Percentiles rank a stretch among this genome's conserved stretches.
Conservation (phyloP, 192 early-diverging fungal species). For the Rhizoclosmatium sp. region DNA sequence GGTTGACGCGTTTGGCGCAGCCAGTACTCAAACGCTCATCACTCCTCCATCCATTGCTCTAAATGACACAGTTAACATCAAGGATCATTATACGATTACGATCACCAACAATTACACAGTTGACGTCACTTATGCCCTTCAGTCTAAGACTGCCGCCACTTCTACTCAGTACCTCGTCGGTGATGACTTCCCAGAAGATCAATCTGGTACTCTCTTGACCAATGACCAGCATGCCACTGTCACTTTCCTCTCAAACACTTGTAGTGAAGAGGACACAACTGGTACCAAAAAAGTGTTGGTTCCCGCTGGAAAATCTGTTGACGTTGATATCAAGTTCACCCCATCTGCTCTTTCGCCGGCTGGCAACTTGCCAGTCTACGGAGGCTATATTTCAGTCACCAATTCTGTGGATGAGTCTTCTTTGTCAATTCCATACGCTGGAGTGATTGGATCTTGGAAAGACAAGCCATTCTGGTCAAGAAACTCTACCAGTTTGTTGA, state of each 20-base stretch:
- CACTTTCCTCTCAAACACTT: not conserved
- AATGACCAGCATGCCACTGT: conserved; percentile 28
- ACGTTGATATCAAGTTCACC: not conserved
- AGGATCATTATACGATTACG: conserved; percentile 15
- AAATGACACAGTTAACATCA: conserved; percentile 47
- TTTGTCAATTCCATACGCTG: conserved; percentile 18
- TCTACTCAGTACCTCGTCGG: conserved; percentile 15
- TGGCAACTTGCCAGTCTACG: not conserved
- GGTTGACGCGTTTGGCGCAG: conserved; percentile 71
- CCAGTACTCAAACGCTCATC: conserved; percentile 58
- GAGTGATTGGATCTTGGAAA: conserved; percentile 16
- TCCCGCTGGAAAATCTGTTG: conserved; percentile 9
- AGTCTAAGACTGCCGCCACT: conserved; percentile 29
- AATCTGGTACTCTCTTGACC: conserved; percentile 13
- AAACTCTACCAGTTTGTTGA: conserved; percentile 1
- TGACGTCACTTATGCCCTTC: conserved; percentile 36
- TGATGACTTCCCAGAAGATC: conserved; percentile 40
- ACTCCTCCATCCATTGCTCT: conserved; percentile 53
- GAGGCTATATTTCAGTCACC: conserved; percentile 3
- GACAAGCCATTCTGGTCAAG: conserved; percentile 20
- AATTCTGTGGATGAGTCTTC: not conserved
- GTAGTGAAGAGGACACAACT: not conserved
- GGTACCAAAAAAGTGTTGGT: conserved; percentile 1
- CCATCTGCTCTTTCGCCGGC: not conserved
- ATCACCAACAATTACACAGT: conserved; percentile 41